phyloP scores from a whole-genome alignment of 441 rosid genomes.

The Eugenia klotzschiana region DNA sequence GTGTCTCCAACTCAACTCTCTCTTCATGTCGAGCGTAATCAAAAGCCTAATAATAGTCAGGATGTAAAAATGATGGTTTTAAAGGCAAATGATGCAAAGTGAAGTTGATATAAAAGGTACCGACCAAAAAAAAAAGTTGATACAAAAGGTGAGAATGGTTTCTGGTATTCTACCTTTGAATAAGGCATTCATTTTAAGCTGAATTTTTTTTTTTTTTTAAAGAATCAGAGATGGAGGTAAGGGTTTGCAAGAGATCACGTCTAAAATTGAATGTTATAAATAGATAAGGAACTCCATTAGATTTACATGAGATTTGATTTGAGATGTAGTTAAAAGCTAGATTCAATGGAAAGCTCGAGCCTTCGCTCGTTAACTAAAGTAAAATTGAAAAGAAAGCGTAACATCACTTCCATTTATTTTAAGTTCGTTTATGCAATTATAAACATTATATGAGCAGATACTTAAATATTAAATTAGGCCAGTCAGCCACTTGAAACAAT shows the following conservation, averaged over 20 bases:
- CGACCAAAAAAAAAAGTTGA: no score
- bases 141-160: no score
- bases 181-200: no score
- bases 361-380: background rate
- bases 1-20: background rate
- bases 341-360: background rate
- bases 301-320: background rate
- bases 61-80: background rate
- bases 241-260: background rate
- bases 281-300: background rate
- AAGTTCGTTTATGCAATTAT: background rate
- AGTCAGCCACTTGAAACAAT: background rate
- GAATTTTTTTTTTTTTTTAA: no score
- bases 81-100: background rate
- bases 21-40: background rate
- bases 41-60: background rate
- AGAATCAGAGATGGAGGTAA: no score
- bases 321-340: background rate
- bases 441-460: background rate
- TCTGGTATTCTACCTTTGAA: no score
- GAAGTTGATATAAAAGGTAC: background rate
- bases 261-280: no score
- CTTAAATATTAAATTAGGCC: background rate
- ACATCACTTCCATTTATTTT: background rate
- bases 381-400: background rate